These are phyloP conservation scores for Alternaria gaisen DNA, from an alignment of 2,329 filamentous ascomycete species.

Conservation along the genomic window DNA sequence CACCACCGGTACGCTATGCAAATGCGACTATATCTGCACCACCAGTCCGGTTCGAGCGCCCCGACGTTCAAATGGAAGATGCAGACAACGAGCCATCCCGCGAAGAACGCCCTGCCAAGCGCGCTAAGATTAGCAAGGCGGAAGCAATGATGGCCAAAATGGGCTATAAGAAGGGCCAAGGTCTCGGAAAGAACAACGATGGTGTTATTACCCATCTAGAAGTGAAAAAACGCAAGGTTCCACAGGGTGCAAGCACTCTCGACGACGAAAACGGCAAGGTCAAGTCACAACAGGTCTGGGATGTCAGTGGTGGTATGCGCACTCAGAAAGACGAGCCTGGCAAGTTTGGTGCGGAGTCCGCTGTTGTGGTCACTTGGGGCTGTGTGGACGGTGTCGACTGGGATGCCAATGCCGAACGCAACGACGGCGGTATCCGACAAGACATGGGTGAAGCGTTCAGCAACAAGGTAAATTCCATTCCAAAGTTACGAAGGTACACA, in stretches of 20 bases:
- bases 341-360: conserved; percentile 68
- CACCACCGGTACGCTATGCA: conserved; percentile 77
- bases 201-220: conserved; percentile 89
- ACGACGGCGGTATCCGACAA: conserved; percentile 75
- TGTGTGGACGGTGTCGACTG: conserved; percentile 90
- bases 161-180: conserved; percentile 88
- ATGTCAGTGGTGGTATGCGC: conserved; percentile 77
- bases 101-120: conserved; percentile 55
- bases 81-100: conserved; percentile 19
- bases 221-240: conserved; percentile 55
- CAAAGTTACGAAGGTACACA: neutral
- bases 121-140: conserved; percentile 59
- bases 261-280: conserved; percentile 61
- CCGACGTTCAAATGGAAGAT: conserved; percentile 23
- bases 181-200: conserved; percentile 80
- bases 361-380: conserved; percentile 81
- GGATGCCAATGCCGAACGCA: conserved; percentile 73
- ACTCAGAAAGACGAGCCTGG: conserved; percentile 47
- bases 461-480: conserved; percentile 66
- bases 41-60: conserved; percentile 73
- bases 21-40: conserved; percentile 77
- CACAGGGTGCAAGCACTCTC: conserved; percentile 28
- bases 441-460: conserved; percentile 96
- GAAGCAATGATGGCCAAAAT: conserved; percentile 91
- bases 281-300: conserved; percentile 62